A percentile compares a stretch with the other conserved stretches of the same genome.
Conservation (phyloP, 192 early-diverging fungal genomes). For the Entomortierella parvispora region DNA sequence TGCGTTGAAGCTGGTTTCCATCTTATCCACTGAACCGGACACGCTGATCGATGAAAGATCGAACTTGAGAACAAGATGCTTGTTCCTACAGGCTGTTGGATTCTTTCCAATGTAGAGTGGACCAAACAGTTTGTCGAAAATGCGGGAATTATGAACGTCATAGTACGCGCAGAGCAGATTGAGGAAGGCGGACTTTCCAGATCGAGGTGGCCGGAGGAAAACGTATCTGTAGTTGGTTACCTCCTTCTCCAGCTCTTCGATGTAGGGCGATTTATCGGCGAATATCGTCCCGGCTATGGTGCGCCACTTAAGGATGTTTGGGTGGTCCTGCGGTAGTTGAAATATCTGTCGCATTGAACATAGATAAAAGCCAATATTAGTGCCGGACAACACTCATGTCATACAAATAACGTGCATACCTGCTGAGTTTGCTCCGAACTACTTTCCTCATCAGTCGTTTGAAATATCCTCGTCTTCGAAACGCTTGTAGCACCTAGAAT, state of each 20-base stretch:
- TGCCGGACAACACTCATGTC: slow-evolving; percentile 15
- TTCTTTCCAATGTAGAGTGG: slow-evolving; percentile 52
- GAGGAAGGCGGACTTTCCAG: slow-evolving; percentile 47
- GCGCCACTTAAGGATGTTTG: slow-evolving; percentile 36
- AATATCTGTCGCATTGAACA: slow-evolving; percentile 22
- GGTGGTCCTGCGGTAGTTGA: slow-evolving; percentile 24
- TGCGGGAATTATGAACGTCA: slow-evolving; percentile 35
- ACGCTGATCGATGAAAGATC: slow-evolving; percentile 45
- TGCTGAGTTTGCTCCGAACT: slow-evolving; percentile 13
- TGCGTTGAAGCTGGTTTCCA: slow-evolving; percentile 19
- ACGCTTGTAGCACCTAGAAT: slow-evolving; percentile 21
- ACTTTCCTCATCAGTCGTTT: slow-evolving; percentile 24
- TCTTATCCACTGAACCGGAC: slow-evolving; percentile 11
- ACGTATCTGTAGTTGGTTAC: slow-evolving; percentile 33
- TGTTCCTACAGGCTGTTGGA: slow-evolving; percentile 39
- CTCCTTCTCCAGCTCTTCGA: slow-evolving; percentile 42
- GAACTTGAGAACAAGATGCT: slow-evolving; percentile 49
- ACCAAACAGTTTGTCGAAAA: slow-evolving; percentile 46
- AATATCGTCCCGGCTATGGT: slow-evolving; percentile 32
- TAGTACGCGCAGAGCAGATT: slow-evolving; percentile 49
- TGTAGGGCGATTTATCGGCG: slow-evolving; percentile 45
- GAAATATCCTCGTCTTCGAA: slow-evolving; percentile 43
- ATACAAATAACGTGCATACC: slow-evolving; percentile 18
- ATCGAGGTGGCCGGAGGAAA: slow-evolving; percentile 37
- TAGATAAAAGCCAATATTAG: slow-evolving; percentile 16